These are phyloP conservation scores for Citeromyces matritensis DNA, from an alignment of 805 yeast genomes.

Conservation along the genomic window DNA sequence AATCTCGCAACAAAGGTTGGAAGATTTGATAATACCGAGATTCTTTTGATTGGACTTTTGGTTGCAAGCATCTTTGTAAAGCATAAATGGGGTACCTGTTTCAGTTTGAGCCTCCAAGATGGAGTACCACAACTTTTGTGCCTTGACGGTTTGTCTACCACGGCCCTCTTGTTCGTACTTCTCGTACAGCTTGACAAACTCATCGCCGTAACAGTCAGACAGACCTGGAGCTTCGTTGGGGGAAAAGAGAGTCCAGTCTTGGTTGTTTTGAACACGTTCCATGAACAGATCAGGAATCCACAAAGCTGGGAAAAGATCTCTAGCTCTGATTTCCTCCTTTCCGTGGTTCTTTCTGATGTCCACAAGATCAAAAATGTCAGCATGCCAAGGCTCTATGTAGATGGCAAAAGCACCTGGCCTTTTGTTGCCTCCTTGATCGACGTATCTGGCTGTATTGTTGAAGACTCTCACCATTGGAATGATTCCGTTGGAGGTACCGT, in stretches of 20 bases:
- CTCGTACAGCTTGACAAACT: slow-evolving; percentile 34
- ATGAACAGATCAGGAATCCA: slow-evolving; percentile 52
- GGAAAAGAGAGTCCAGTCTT: slow-evolving; percentile 43
- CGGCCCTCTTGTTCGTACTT: slow-evolving; percentile 34
- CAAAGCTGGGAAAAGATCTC: slow-evolving; percentile 47
- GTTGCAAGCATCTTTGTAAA: slow-evolving; percentile 50
- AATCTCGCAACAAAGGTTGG: slow-evolving; percentile 49
- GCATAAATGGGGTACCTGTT: slow-evolving; percentile 52
- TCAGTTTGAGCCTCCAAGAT: slow-evolving; percentile 50
- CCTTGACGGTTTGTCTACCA: slow-evolving; percentile 33
- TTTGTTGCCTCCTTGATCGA: slow-evolving; percentile 53
- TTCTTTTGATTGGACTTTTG: slow-evolving; percentile 43
- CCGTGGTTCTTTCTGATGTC: slow-evolving; percentile 51
- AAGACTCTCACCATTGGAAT: slow-evolving; percentile 51
- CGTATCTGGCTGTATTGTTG: slow-evolving; percentile 49
- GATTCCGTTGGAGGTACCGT: slow-evolving; percentile 48
- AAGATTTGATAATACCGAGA: slow-evolving; percentile 43
- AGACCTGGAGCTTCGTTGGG: slow-evolving; percentile 47
- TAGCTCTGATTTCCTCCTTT: slow-evolving; percentile 46
- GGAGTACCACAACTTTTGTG: slow-evolving; percentile 47
- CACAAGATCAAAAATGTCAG: slow-evolving; percentile 42
- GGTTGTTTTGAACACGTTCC: slow-evolving; percentile 42
- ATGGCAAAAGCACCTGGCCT: slow-evolving; percentile 53
- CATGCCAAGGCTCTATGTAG: slow-evolving; percentile 50
- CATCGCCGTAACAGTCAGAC: slow-evolving; percentile 38